These are phyloP conservation scores for Amanita muscaria DNA, from an alignment of 768 basidiomycete genomes.

Conservation along the genomic window DNA sequence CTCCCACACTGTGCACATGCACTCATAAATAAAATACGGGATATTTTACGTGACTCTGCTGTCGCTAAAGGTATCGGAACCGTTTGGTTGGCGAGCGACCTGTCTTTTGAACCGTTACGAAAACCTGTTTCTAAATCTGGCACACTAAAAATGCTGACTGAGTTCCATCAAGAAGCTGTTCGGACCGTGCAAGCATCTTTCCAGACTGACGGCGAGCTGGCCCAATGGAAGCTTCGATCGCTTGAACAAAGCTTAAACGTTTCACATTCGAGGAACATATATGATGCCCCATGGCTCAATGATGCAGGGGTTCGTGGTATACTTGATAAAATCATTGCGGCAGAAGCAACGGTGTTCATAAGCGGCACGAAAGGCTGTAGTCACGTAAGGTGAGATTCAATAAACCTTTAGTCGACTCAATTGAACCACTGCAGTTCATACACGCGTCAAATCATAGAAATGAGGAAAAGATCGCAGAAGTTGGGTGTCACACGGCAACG, in stretches of 20 bases:
- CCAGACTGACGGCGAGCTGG: slow-evolving; percentile 28
- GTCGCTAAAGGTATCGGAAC: slow-evolving; percentile 25
- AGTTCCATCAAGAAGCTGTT: slow-evolving; percentile 38
- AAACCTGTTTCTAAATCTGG: slow-evolving; percentile 25
- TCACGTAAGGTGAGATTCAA: slow-evolving; percentile 31
- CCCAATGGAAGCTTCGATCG: slow-evolving; percentile 21
- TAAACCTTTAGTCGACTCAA: neutral
- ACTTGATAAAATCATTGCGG: slow-evolving; percentile 47
- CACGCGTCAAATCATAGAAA: slow-evolving; percentile 42
- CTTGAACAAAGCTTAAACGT: slow-evolving; percentile 37
- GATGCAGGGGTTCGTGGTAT: slow-evolving; percentile 48
- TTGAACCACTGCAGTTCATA: slow-evolving; percentile 32
- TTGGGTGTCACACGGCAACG: slow-evolving; percentile 17
- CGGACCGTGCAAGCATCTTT: slow-evolving; percentile 36
- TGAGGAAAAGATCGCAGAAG: slow-evolving; percentile 22
- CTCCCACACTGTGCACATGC: slow-evolving; percentile 41
- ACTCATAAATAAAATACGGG: slow-evolving; percentile 34
- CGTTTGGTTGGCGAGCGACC: slow-evolving; percentile 53
- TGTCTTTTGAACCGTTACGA: slow-evolving; percentile 25
- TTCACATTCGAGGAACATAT: slow-evolving; percentile 10
- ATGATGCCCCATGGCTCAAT: slow-evolving; percentile 25
- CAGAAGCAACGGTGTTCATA: slow-evolving; percentile 39
- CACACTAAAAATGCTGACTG: slow-evolving; percentile 36
- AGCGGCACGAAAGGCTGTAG: slow-evolving; percentile 40
- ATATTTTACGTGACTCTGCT: slow-evolving; percentile 22